Base-by-base conservation (phyloP, 345 rosid species). In the Brassica cretica region DNA sequence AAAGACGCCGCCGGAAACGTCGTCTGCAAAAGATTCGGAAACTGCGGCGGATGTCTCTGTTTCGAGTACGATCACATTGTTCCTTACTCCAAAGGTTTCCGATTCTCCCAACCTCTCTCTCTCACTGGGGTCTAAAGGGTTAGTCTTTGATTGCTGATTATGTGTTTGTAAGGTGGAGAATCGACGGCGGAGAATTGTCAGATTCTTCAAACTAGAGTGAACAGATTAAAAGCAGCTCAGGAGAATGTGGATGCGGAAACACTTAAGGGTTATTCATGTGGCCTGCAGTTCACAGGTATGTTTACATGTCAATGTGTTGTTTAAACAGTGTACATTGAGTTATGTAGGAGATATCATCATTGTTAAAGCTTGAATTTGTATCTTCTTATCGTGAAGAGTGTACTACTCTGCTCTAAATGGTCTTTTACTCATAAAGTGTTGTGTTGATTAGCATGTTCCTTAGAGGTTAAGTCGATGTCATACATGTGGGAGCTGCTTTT, bases 21-120 rank as follows among this genome's bases (percentile, higher is more conserved):
- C 7, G 56, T 51, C 19, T 51, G 56, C 56, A 51, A 51, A 2
- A n/a, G 56, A 51, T 51, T 51, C 56, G 84, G 89, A 76, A 95
- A 95, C 78, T 94, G 99, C 82, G 70, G 78, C 19, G 98, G 99
- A 1, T 94, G 98, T 78, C 95, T 94, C 75, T 94, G 97, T 84
- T 94, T 89, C 85, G 91, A 94, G 82, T 91, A 94, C 85, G 97
- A 92, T 80, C 98, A 94, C 82, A 84, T 92, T 75, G 78, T 92
- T 76, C 98, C 97, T 68, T 94, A 81, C 82, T 92, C 98, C 72
- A 94, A 88, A 89, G 98, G 93, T 92, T 71, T 92, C 65, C n/a
- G 8, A n/a, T 32, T n/a, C 33, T 51, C 53, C 8, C 49, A 25
- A 32, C 16, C 11, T 39, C 46, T 46, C 14, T 35, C 39, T 70